Percentiles rank a stretch among this genome's conserved stretches.
Evolutionary conservation across 2,329 filamentous ascomycete genomes (phyloP).

Genomic region (Ophiocordyceps robertsii): DNA sequence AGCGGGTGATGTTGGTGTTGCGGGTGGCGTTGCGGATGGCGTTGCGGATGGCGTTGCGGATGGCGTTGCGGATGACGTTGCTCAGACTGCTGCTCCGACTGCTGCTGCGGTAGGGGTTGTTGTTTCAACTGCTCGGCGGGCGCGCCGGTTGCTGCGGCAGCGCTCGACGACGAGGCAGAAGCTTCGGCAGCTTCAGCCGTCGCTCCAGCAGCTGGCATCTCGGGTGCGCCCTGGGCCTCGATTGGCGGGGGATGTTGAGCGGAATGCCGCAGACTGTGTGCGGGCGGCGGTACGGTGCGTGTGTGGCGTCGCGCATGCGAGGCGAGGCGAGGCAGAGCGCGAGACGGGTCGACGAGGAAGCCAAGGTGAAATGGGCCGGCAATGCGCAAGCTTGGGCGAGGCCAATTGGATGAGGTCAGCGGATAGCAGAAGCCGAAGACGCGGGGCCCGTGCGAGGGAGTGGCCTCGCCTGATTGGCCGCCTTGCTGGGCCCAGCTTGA

Average conservation of each 20-base stretch:
- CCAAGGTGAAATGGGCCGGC: too few species aligned
- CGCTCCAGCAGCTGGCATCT: background rate
- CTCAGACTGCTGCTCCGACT: background rate
- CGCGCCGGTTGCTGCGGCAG: background rate
- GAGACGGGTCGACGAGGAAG: too few species aligned
- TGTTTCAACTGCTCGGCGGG: background rate
- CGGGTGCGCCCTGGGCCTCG: background rate
- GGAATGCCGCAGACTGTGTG: background rate
- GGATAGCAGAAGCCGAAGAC: background rate
- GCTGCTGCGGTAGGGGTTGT: background rate
- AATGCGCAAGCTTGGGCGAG: too few species aligned
- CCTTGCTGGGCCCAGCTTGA: background rate
- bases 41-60: background rate
- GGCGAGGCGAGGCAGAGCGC: too few species aligned
- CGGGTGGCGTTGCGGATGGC: background rate
- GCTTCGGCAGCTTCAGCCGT: background rate
- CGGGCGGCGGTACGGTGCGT: background rate
- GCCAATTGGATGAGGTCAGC: background rate
- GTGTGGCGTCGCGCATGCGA: too few species aligned
- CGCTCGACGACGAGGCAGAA: background rate
- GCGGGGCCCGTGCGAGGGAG: background rate
- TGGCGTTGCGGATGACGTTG: background rate
- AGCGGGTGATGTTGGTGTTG: slow-evolving; percentile 4
- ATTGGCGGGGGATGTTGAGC: background rate
- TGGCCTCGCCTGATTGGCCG: background rate